These are phyloP conservation scores for Speleostelium caveatum DNA, from an alignment of 78 protist genomes.

Conservation along the genomic window DNA sequence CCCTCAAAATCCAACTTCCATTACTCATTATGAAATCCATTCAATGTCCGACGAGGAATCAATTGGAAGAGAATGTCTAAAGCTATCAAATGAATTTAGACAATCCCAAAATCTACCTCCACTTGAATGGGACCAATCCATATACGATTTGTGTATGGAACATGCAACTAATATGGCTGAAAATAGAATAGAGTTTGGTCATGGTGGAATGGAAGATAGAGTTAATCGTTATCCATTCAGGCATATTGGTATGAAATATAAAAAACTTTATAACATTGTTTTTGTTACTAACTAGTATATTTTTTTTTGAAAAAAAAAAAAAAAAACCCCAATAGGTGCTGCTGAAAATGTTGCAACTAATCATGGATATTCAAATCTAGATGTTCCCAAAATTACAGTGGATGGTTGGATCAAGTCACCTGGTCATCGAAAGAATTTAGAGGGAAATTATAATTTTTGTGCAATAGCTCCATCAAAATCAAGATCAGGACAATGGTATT, in stretches of 20 bases:
- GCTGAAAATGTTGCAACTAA: conserved; percentile 80
- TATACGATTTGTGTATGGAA: conserved; percentile 40
- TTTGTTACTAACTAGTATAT: too few species aligned
- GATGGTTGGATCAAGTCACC: conserved; percentile 79
- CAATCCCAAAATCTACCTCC: neutral
- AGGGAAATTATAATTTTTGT: conserved; percentile 39
- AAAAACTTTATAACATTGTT: too few species aligned
- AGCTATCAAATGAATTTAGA: conserved; percentile 48
- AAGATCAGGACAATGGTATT: conserved; percentile 59
- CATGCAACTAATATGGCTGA: conserved; percentile 77
- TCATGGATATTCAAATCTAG: neutral
- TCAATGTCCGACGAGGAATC: too few species aligned
- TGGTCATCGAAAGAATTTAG: conserved; percentile 74
- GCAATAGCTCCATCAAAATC: conserved; percentile 31
- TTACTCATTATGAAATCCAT: too few species aligned
- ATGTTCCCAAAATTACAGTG: conserved; percentile 41
- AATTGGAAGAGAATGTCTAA: conserved; percentile 63
- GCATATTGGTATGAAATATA: too few species aligned
- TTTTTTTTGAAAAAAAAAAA: too few species aligned
- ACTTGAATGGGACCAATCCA: conserved; percentile 53
- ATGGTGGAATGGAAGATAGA: conserved; percentile 72
- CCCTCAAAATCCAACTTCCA: too few species aligned
- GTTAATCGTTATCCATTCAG: conserved; percentile 27
- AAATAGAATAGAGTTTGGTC: conserved; percentile 52
- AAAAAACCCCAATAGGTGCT: neutral